Evolutionary conservation across 2,329 filamentous ascomycete genomes (phyloP), one percentile per base, ranked within the genome.

Genomic region (Calcarisporium arbuscula): DNA sequence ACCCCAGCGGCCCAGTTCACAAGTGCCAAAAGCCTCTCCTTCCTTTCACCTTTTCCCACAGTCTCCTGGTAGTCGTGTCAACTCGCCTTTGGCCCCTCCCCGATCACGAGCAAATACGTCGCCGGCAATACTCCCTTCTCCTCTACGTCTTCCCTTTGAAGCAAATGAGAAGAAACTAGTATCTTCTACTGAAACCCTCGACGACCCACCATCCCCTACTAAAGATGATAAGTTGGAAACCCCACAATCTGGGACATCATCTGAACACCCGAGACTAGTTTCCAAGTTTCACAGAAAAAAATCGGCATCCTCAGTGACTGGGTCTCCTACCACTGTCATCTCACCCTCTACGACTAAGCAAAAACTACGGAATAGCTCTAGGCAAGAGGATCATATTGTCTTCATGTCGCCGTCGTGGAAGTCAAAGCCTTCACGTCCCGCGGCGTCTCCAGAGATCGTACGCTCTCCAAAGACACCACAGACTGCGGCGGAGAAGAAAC

Each of bases 31-130:
- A 26, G 31, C 32, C 15, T 71, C 71, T 7, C 70, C 72, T 1
- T 52, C 55, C 0, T 62, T 71, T 19, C 59, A 59, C 4, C 49
- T 72, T 12, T 72, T 72, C 39, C 67, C 69, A 3, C 51, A 57
- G 11, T 56, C 53, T 17, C 51, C 56, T 31, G 38, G 49, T 36
- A 42, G 41, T 40, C 42, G 46, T 9, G 40, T 43, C 19, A 40
- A 43, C 5, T 47, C 50, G 9, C 52, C 45, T n/a, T 51, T 37
- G 28, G 41, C 56, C 30, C 61, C 66, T 8, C 58, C 68, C 3
- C 63, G 60, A 5, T 44, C 57, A 15, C 67, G 75, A 19, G 72
- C 74, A 3, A 72, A 74, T 43, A 78, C 75, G 4, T 72, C 70
- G 11, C 73, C 74, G 3, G 68, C 67, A 11, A 52, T 57, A 15